Percentiles rank a stretch among this genome's conserved stretches.
phyloP scores from a whole-genome alignment of 352 stramenopile genomes.

The Phytophthora kernoviae region DNA sequence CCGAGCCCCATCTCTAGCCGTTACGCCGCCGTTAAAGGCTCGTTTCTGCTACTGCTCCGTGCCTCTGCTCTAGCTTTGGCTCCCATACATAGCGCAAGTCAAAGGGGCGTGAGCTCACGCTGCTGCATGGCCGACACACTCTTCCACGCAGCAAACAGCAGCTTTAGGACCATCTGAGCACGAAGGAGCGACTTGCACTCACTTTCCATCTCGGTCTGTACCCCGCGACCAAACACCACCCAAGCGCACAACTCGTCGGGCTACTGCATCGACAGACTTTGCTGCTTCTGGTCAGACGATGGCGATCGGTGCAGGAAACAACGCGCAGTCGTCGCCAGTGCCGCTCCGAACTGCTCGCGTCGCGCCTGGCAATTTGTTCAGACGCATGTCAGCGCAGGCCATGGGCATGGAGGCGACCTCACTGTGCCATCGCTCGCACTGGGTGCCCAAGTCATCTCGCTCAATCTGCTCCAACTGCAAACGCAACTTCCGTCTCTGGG shows the following conservation, averaged over 20 bases:
- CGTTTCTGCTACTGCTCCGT: too few relatives aligned
- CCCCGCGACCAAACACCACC: neutral
- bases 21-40: neutral
- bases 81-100: neutral
- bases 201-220: conserved; percentile 28
- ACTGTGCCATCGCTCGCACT: conserved; percentile 76
- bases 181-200: conserved; percentile 8
- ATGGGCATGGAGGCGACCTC: conserved; percentile 72
- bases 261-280: conserved; percentile 6
- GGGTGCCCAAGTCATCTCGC: conserved; percentile 75
- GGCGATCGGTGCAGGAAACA: conserved; percentile 14
- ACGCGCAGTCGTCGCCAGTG: conserved; percentile 5
- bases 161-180: conserved; percentile 8
- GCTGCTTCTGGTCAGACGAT: conserved; percentile 12
- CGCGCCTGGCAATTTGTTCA: conserved; percentile 41
- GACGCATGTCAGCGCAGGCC: conserved; percentile 62
- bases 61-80: neutral
- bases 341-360: conserved; percentile 19
- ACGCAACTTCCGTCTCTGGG: conserved; percentile 63
- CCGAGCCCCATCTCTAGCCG: conserved; percentile 1
- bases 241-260: neutral
- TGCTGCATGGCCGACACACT: neutral
- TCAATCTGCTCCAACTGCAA: conserved; percentile 69
- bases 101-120: conserved; percentile 2
- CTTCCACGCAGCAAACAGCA: neutral